These are phyloP conservation scores for Solanum clarkiae DNA, from an alignment of 257 asterid genomes.

Conservation along the genomic window DNA sequence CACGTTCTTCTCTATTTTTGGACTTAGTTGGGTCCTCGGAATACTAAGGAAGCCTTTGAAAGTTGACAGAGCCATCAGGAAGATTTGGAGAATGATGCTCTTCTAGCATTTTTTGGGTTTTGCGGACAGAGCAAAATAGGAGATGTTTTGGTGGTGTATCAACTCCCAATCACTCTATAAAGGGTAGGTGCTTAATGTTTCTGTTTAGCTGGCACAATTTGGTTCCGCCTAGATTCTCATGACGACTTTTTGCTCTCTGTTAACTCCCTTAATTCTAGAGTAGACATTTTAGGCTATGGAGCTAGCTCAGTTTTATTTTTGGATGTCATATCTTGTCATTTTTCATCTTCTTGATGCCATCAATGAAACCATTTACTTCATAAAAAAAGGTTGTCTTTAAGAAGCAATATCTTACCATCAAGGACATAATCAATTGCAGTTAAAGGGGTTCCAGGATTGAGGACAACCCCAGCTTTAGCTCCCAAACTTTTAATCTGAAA, in stretches of 20 bases:
- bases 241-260: background rate
- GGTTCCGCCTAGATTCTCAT: background rate
- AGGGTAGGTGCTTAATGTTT: background rate
- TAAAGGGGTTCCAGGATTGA: constrained; percentile 92
- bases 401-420: constrained; percentile 54
- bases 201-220: background rate
- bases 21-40: background rate
- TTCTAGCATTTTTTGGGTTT: background rate
- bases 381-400: background rate
- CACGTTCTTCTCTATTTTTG: background rate
- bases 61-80: background rate
- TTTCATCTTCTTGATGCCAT: background rate
- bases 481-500: constrained; percentile 75
- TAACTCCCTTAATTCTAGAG: background rate
- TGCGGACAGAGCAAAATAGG: background rate
- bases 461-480: constrained; percentile 99
- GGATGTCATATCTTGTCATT: background rate
- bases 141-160: background rate
- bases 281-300: background rate
- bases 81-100: background rate
- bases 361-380: background rate
- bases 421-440: constrained; percentile 78
- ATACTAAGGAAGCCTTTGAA: background rate
- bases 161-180: background rate
- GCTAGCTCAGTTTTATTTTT: background rate